Evolutionary conservation across 192 early-diverging fungal species (phyloP).

Genomic region (Glomus cerebriforme): DNA sequence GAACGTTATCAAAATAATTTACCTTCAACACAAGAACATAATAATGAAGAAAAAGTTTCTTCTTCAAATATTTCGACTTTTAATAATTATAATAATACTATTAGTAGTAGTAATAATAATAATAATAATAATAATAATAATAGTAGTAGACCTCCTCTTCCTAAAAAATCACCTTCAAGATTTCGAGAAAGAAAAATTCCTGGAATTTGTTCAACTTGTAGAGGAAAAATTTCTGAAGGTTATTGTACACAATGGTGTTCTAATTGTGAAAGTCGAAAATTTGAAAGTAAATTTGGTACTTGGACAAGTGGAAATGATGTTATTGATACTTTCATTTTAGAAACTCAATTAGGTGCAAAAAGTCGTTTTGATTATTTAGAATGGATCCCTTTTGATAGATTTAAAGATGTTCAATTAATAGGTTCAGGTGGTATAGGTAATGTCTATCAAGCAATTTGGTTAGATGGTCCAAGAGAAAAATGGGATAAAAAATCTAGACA

Average conservation of each 20-base stretch:
- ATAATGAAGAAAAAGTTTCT: not conserved
- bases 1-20: no score
- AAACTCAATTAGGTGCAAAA: conserved; percentile 10
- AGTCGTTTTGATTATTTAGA: conserved; percentile 12
- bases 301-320: conserved; percentile 26
- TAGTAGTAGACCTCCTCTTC: not conserved
- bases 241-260: conserved; percentile 27
- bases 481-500: not conserved
- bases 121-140: no score
- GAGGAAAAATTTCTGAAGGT: not conserved
- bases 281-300: not conserved
- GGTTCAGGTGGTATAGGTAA: conserved; percentile 2
- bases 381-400: conserved; percentile 25
- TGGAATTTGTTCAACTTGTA: not conserved
- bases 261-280: conserved; percentile 7
- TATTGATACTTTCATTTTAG: conserved; percentile 26
- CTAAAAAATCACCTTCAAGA: not conserved
- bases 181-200: not conserved
- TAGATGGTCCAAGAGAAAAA: conserved; percentile 12
- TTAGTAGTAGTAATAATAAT: no score
- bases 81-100: no score
- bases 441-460: conserved; percentile 15
- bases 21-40: not conserved
- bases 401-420: conserved; percentile 14
- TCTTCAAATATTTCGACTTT: not conserved